phyloP scores from a whole-genome alignment of 2,329 filamentous ascomycete genomes.

The Dothideomycetes sp. region DNA sequence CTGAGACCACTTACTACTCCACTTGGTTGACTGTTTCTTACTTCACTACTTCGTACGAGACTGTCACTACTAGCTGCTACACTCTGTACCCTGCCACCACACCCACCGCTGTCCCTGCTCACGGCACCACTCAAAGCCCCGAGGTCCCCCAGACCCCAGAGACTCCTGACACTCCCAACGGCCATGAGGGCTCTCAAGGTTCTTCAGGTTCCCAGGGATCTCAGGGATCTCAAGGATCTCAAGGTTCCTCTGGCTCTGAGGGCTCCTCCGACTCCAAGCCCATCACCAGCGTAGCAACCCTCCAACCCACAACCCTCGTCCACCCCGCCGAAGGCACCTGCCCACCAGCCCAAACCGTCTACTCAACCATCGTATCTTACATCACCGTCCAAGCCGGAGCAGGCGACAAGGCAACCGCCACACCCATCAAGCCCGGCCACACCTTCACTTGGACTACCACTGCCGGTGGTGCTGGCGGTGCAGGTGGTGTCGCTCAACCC shows the following conservation, averaged over 20 bases:
- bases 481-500: background rate
- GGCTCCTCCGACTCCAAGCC: background rate
- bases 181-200: too few relatives aligned
- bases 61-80: conserved; percentile 17
- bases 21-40: conserved; percentile 32
- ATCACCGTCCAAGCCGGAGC: background rate
- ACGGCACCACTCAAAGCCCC: background rate
- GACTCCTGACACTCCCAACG: background rate
- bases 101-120: background rate
- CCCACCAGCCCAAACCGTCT: conserved; percentile 12
- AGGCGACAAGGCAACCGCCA: conserved; percentile 2
- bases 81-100: conserved; percentile 12
- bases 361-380: conserved; percentile 12
- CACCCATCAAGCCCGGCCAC: conserved; percentile 4
- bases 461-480: background rate
- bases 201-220: too few relatives aligned
- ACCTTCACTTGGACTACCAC: conserved; percentile 7
- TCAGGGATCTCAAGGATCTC: background rate
- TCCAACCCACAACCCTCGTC: background rate
- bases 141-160: background rate
- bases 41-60: conserved; percentile 25
- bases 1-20: conserved; percentile 26
- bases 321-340: conserved; percentile 6
- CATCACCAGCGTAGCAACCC: background rate
- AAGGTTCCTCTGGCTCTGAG: background rate